phyloP scores from a whole-genome alignment of 1,284 basidiomycete species.

The Megacollybia platyphylla region DNA sequence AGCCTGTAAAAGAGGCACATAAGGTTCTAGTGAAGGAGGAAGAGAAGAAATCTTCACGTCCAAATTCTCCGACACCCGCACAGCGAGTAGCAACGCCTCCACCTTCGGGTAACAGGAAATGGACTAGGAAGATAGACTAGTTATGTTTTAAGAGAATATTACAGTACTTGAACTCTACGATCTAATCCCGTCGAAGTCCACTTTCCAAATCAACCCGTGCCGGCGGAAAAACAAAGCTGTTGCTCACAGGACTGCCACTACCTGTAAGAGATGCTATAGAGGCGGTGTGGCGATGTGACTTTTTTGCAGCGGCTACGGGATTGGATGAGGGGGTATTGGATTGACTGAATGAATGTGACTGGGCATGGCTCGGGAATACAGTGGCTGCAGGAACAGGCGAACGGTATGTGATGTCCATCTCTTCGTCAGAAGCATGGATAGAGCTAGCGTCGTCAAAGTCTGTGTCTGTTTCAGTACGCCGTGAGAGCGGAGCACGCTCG shows the following conservation, averaged over 20 bases:
- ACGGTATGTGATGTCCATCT: conserved; percentile 56
- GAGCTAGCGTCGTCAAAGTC: conserved; percentile 30
- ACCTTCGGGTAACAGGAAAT: conserved; percentile 41
- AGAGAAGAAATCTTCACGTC: conserved; percentile 14
- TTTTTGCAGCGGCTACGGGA: conserved; percentile 17
- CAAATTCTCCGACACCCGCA: conserved; percentile 17
- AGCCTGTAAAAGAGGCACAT: conserved; percentile 20
- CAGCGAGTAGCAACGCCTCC: conserved; percentile 14
- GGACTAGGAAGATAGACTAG: conserved; percentile 62
- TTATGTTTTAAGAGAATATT: background rate
- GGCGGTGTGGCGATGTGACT: conserved; percentile 61
- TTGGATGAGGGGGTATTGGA: conserved; percentile 7
- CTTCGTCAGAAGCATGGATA: conserved; percentile 46
- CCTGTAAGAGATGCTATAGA: conserved; percentile 71
- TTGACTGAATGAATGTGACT: conserved; percentile 1
- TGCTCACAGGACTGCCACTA: conserved; percentile 14
- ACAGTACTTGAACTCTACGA: too few relatives aligned
- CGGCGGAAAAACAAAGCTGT: background rate
- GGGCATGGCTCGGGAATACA: conserved; percentile 3
- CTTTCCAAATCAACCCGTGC: background rate
- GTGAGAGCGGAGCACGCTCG: conserved; percentile 41
- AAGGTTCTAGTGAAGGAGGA: conserved; percentile 12
- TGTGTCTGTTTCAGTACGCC: conserved; percentile 14
- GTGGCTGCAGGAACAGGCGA: conserved; percentile 26
- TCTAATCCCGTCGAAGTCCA: too few relatives aligned